Percentiles rank a stretch among this genome's conserved stretches.
Conservation (phyloP, 257 asterid species). For the Solanum pimpinellifolium region DNA sequence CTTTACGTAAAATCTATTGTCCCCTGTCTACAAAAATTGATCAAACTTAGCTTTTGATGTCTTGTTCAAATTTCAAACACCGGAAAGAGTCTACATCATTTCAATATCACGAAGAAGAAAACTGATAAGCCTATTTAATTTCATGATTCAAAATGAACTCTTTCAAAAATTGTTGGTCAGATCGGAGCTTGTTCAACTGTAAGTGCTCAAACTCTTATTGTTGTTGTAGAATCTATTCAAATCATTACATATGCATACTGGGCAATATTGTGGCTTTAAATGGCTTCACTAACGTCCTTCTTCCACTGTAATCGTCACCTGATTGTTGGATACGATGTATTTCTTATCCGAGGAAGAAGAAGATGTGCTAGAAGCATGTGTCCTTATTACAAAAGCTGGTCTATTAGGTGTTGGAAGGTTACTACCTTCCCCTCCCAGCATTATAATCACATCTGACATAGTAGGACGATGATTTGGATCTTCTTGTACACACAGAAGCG, state of each 20-base stretch:
- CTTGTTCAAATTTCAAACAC: too few relatives aligned
- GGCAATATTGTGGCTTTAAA: not conserved
- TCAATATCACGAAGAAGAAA: too few relatives aligned
- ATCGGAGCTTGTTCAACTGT: too few relatives aligned
- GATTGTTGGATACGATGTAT: not conserved
- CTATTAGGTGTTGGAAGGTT: conserved; percentile 1
- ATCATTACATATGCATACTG: not conserved
- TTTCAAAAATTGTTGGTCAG: too few relatives aligned
- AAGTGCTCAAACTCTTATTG: too few relatives aligned
- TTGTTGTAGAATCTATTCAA: too few relatives aligned
- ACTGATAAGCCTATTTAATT: too few relatives aligned
- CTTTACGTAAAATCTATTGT: too few relatives aligned
- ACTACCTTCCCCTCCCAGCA: conserved; percentile 6
- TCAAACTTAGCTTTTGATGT: too few relatives aligned
- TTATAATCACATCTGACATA: conserved; percentile 2
- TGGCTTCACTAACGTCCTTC: not conserved
- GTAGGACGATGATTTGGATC: conserved; percentile 13
- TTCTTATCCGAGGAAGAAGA: not conserved
- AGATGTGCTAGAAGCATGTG: not conserved
- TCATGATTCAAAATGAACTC: too few relatives aligned
- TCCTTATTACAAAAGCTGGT: conserved; percentile 5
- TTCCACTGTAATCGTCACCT: not conserved
- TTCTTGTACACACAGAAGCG: conserved; percentile 14
- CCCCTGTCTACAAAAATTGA: too few relatives aligned
- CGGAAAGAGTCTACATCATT: too few relatives aligned